phyloP scores from a whole-genome alignment of 768 basidiomycete genomes.

The Amanita rubescens region DNA sequence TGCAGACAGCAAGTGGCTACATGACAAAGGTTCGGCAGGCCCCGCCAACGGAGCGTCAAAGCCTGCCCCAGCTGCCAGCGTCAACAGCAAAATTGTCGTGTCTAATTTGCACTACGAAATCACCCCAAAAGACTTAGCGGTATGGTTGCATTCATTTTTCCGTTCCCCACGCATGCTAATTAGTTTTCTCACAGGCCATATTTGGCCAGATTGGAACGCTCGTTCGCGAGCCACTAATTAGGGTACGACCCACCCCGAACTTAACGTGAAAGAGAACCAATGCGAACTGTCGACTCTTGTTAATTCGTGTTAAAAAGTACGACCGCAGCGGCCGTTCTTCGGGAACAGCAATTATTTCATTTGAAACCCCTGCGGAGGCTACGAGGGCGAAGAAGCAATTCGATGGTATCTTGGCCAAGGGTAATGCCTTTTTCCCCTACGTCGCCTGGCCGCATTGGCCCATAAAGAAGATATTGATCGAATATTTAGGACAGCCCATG shows the following conservation, averaged over 20 bases:
- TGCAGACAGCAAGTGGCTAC: slow-evolving; percentile 63
- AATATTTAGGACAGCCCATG: slow-evolving; percentile 67
- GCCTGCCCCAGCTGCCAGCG: slow-evolving; percentile 29
- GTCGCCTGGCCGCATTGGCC: slow-evolving; percentile 5
- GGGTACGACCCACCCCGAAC: slow-evolving; percentile 79
- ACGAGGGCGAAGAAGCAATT: slow-evolving; percentile 78
- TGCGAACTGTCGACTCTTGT: slow-evolving; percentile 29
- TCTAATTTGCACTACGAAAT: slow-evolving; percentile 91
- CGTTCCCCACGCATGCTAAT: not conserved
- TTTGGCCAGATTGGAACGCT: slow-evolving; percentile 92
- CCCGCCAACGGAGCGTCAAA: slow-evolving; percentile 21
- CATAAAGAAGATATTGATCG: not conserved
- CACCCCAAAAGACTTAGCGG: slow-evolving; percentile 80
- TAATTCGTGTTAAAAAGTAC: slow-evolving; percentile 54
- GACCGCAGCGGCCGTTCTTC: slow-evolving; percentile 92
- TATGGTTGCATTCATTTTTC: slow-evolving; percentile 30
- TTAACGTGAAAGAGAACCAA: slow-evolving; percentile 57
- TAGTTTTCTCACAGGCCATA: slow-evolving; percentile 47
- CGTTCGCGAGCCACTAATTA: slow-evolving; percentile 86
- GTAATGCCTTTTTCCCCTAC: slow-evolving; percentile 31
- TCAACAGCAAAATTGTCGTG: slow-evolving; percentile 56
- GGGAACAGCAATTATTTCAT: slow-evolving; percentile 74
- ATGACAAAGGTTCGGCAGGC: slow-evolving; percentile 61
- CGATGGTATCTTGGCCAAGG: slow-evolving; percentile 83
- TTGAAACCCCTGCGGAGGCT: slow-evolving; percentile 74